A percentile compares a stretch with the other conserved stretches of the same genome.
phyloP scores from a whole-genome alignment of 2,329 filamentous ascomycete species.

The Verticillium isaacii region DNA sequence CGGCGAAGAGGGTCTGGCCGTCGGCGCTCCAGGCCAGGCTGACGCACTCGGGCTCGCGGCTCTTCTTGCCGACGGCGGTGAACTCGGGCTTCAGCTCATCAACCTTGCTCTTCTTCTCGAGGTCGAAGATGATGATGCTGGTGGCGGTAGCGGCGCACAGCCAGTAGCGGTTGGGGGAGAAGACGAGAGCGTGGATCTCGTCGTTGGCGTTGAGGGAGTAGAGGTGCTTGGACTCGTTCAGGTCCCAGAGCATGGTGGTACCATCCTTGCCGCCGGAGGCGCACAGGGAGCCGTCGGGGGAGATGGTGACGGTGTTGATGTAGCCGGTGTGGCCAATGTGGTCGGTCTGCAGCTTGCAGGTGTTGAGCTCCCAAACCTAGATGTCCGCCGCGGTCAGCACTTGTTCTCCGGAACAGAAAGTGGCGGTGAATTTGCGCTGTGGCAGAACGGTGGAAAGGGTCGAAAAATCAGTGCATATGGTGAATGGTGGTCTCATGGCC shows the following conservation, averaged over 20 bases:
- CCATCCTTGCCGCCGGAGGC: slow-evolving; percentile 99
- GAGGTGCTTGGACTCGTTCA: slow-evolving; percentile 99
- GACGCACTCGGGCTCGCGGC: slow-evolving; percentile 96
- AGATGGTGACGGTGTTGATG: slow-evolving; percentile 99
- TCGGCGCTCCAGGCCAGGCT: slow-evolving; percentile 96
- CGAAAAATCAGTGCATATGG: slow-evolving; percentile 71
- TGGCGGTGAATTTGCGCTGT: neutral
- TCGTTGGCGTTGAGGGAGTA: slow-evolving; percentile 99
- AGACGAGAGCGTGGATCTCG: slow-evolving; percentile 99
- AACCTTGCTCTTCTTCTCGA: slow-evolving; percentile 99
- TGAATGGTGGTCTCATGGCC: slow-evolving; percentile 98
- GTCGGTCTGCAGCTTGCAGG: slow-evolving; percentile 99
- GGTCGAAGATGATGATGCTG: slow-evolving; percentile 99
- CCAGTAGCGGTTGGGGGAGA: slow-evolving; percentile 99
- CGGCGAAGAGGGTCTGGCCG: slow-evolving; percentile 98
- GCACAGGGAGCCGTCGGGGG: slow-evolving; percentile 97
- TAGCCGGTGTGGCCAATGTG: slow-evolving; percentile 99
- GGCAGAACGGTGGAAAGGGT: slow-evolving; percentile 2
- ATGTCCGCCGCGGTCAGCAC: slow-evolving; percentile 18
- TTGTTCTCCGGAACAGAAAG: neutral
- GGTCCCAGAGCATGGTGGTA: slow-evolving; percentile 99
- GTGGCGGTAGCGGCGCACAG: slow-evolving; percentile 95
- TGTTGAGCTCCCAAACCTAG: slow-evolving; percentile 98
- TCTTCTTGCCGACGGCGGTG: slow-evolving; percentile 96
- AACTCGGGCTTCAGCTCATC: slow-evolving; percentile 99